Evolutionary conservation across 495 filamentous ascomycete species (phyloP).

Genomic region (Terfezia boudieri): DNA sequence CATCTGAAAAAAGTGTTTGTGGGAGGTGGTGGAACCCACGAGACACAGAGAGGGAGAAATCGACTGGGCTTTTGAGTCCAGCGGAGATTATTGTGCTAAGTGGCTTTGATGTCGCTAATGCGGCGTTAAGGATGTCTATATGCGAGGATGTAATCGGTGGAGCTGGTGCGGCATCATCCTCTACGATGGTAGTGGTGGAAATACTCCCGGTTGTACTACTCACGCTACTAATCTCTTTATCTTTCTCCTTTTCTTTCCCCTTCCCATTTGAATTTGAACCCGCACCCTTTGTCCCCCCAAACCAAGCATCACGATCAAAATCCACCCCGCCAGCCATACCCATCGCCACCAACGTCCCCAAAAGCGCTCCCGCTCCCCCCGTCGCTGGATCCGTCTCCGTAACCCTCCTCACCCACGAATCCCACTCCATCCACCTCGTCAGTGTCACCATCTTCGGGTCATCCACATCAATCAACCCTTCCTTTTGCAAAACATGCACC

Average conservation of each 20-base stretch:
- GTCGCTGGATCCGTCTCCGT: constrained; percentile 44
- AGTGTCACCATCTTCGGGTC: constrained; percentile 29
- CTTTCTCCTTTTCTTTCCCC: not conserved
- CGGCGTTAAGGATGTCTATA: not conserved
- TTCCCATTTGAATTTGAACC: not conserved
- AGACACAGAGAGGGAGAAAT: constrained; percentile 47
- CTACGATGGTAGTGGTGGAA: too few species aligned
- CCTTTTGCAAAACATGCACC: constrained; percentile 37
- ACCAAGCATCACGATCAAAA: not conserved
- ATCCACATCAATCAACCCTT: constrained; percentile 35
- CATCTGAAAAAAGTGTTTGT: constrained; percentile 39
- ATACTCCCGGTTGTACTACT: too few species aligned
- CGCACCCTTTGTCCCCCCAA: not conserved
- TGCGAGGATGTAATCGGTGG: not conserved
- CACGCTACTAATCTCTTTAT: too few species aligned
- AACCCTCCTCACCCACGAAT: constrained; percentile 44
- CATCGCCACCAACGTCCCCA: constrained; percentile 28
- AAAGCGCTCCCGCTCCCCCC: constrained; percentile 34
- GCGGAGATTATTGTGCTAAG: not conserved
- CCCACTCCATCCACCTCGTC: constrained; percentile 47
- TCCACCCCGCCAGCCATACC: not conserved
- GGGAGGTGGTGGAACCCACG: constrained; percentile 75
- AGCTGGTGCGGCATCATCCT: too few species aligned
- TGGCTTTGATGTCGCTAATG: not conserved
- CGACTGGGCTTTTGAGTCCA: constrained; percentile 8